These are phyloP conservation scores for Clonostachys solani DNA, from an alignment of 2,329 filamentous ascomycete genomes.

Conservation along the genomic window DNA sequence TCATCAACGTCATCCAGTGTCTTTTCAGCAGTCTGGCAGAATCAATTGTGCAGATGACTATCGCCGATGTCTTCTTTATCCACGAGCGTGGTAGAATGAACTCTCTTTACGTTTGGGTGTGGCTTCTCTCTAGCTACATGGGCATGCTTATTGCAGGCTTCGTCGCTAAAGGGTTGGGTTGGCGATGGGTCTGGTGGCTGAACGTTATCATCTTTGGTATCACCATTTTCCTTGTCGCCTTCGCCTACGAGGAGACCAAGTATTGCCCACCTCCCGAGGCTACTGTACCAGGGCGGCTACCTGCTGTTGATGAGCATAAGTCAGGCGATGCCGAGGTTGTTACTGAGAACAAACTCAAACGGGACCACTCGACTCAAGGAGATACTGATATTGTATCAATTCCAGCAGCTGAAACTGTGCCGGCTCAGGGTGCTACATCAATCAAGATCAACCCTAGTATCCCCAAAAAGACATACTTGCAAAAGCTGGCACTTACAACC, in stretches of 20 bases:
- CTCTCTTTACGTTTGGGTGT: slow-evolving; percentile 31
- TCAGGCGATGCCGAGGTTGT: too few relatives aligned
- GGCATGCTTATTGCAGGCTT: slow-evolving; percentile 33
- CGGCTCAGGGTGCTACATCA: too few relatives aligned
- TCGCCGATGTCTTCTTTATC: slow-evolving; percentile 42
- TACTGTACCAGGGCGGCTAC: too few relatives aligned
- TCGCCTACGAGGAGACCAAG: slow-evolving; percentile 33
- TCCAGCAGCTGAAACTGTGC: too few relatives aligned
- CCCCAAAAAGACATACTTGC: slow-evolving; percentile 32
- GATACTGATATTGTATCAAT: too few relatives aligned
- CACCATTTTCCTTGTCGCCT: slow-evolving; percentile 29
- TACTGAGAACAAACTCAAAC: too few relatives aligned
- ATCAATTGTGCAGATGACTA: slow-evolving; percentile 38
- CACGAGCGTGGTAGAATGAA: slow-evolving; percentile 43
- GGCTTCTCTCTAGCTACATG: slow-evolving; percentile 19
- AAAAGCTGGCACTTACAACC: slow-evolving; percentile 27
- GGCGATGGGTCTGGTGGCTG: slow-evolving; percentile 47
- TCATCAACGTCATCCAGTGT: slow-evolving; percentile 9
- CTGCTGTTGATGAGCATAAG: too few relatives aligned
- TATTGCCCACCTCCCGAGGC: slow-evolving; percentile 12
- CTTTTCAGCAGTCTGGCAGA: slow-evolving; percentile 22
- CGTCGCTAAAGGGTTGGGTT: slow-evolving; percentile 24
- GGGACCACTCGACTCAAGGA: too few relatives aligned
- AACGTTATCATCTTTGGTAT: slow-evolving; percentile 30
- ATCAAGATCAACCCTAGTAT: slow-evolving; percentile 14